phyloP scores from a whole-genome alignment of 2,329 filamentous ascomycete species.

The Clonostachys rosea region DNA sequence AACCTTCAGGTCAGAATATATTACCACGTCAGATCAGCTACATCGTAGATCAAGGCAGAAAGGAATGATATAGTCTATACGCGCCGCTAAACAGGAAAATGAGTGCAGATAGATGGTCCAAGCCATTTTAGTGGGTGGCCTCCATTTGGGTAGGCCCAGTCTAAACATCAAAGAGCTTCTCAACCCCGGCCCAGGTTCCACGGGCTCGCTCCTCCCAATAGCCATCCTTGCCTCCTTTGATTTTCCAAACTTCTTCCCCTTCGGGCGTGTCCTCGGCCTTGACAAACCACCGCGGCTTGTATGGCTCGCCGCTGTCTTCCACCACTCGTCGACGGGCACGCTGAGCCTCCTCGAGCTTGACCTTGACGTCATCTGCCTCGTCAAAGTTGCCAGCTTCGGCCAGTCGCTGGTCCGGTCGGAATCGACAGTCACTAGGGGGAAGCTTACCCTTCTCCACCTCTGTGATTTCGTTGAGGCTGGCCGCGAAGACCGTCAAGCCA shows the following conservation, averaged over 20 bases:
- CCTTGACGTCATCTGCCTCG: slow-evolving; percentile 78
- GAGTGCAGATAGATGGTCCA: too few species aligned
- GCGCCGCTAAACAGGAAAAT: too few species aligned
- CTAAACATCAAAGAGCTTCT: slow-evolving; percentile 39
- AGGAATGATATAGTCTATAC: too few species aligned
- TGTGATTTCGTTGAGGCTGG: slow-evolving; percentile 83
- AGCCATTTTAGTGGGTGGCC: not conserved
- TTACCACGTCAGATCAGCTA: too few species aligned
- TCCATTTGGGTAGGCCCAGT: not conserved
- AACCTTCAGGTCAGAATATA: too few species aligned
- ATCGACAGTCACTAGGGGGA: slow-evolving; percentile 75
- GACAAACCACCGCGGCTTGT: slow-evolving; percentile 81
- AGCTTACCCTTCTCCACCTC: slow-evolving; percentile 68
- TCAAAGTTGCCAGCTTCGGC: slow-evolving; percentile 81
- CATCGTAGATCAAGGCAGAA: too few species aligned
- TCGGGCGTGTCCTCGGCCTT: slow-evolving; percentile 56
- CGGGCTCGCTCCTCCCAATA: slow-evolving; percentile 87
- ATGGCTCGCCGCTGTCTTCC: slow-evolving; percentile 68
- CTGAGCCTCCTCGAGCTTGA: slow-evolving; percentile 80
- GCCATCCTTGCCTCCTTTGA: slow-evolving; percentile 77
- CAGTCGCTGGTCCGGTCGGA: slow-evolving; percentile 83
- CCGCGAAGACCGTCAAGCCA: slow-evolving; percentile 84
- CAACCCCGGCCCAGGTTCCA: slow-evolving; percentile 59
- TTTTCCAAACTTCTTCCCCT: slow-evolving; percentile 66
- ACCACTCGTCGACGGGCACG: slow-evolving; percentile 67